Conservation (phyloP, 352 stramenopile species). For the Pythium vanterpoolii region DNA sequence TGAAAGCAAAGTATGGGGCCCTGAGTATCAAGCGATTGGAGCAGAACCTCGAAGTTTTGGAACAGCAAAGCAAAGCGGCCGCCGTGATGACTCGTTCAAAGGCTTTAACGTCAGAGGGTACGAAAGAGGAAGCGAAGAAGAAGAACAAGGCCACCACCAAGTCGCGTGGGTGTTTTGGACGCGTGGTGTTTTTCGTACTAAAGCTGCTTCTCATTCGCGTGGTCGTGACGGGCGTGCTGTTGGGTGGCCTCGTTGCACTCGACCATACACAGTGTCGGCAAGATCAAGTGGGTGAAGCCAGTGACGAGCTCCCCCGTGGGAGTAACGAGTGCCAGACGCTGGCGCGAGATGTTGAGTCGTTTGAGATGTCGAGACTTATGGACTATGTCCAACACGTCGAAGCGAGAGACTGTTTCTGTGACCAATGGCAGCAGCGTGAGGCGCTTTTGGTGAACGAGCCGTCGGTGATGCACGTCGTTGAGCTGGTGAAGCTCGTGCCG, state of each 20-base stretch:
- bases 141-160: background rate
- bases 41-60: conserved; percentile 45
- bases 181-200: conserved; percentile 20
- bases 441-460: background rate
- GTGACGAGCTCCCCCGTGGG: no score
- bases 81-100: background rate
- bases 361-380: background rate
- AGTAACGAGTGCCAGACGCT: background rate
- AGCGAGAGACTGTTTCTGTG: conserved; percentile 17
- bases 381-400: conserved; percentile 15
- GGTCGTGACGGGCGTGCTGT: background rate
- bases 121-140: background rate
- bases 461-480: background rate
- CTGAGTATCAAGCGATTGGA: conserved; percentile 72
- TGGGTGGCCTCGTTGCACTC: conserved; percentile 14
- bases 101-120: background rate
- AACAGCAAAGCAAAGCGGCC: conserved; percentile 13
- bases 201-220: conserved; percentile 16
- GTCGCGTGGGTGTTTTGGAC: conserved; percentile 13
- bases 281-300: no score
- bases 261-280: conserved; percentile 9
- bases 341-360: background rate
- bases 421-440: conserved; percentile 7
- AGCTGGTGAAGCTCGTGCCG: conserved; percentile 8
- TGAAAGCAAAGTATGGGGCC: conserved; percentile 72